Evolutionary conservation across 2,329 filamentous ascomycete genomes (phyloP).

Genomic region (Cladophialophora bantiana): DNA sequence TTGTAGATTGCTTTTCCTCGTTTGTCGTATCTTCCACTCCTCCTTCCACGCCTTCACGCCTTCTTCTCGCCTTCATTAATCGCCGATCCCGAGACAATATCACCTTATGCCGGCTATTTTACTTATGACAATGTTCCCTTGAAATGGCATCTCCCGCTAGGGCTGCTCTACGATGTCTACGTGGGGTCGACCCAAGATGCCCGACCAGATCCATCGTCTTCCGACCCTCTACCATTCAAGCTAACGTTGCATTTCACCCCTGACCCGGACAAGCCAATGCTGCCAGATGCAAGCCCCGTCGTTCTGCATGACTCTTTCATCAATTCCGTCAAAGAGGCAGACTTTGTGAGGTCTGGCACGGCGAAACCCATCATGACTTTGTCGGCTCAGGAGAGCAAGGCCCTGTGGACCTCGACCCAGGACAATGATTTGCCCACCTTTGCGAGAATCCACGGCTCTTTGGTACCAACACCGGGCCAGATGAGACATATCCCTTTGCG

Average conservation of each 20-base stretch:
- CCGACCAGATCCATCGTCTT: slow-evolving; percentile 56
- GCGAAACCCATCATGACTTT: slow-evolving; percentile 90
- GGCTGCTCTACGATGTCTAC: slow-evolving; percentile 73
- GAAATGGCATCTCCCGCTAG: slow-evolving; percentile 75
- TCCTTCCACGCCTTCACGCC: slow-evolving; percentile 66
- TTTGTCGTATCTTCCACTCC: slow-evolving; percentile 72
- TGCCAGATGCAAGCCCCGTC: slow-evolving; percentile 68
- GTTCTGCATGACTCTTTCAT: slow-evolving; percentile 71
- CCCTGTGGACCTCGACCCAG: slow-evolving; percentile 81
- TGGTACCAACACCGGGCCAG: slow-evolving; percentile 73
- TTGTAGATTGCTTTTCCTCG: slow-evolving; percentile 66
- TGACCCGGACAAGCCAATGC: slow-evolving; percentile 56
- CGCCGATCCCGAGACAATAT: slow-evolving; percentile 57
- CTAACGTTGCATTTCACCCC: slow-evolving; percentile 64
- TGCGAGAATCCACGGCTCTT: slow-evolving; percentile 74
- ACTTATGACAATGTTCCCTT: slow-evolving; percentile 72
- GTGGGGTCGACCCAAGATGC: slow-evolving; percentile 44
- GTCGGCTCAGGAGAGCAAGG: slow-evolving; percentile 81
- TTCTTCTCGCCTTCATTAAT: slow-evolving; percentile 69
- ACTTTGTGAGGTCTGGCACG: slow-evolving; percentile 86
- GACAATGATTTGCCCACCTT: slow-evolving; percentile 75
- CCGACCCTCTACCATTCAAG: slow-evolving; percentile 63
- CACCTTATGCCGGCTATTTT: slow-evolving; percentile 65
- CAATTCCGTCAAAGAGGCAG: slow-evolving; percentile 78
- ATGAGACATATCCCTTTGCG: slow-evolving; percentile 86